A percentile compares a stretch with the other conserved stretches of the same genome.
Conservation (phyloP, 2,329 filamentous ascomycete species). For the Immersiporthe knoxdaviesiana region DNA sequence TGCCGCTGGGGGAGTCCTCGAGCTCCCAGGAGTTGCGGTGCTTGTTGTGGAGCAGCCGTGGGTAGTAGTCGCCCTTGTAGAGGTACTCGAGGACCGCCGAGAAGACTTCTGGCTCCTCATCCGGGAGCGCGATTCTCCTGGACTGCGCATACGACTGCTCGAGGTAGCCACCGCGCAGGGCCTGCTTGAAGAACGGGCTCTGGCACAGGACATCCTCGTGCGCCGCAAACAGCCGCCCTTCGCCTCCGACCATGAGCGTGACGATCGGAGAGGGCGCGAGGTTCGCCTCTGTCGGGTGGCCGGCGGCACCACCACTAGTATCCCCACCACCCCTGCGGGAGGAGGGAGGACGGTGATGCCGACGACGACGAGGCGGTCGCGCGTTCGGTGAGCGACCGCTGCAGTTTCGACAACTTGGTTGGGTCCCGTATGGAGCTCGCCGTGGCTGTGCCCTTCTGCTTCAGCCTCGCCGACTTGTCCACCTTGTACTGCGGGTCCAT, state of each 20-base stretch:
- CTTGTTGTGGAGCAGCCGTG: constrained; percentile 85
- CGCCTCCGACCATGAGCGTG: constrained; percentile 80
- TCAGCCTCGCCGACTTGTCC: constrained; percentile 84
- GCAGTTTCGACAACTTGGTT: constrained; percentile 81
- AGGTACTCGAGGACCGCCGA: constrained; percentile 94
- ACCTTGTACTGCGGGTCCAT: constrained; percentile 61
- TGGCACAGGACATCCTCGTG: constrained; percentile 89
- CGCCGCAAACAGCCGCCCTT: constrained; percentile 89
- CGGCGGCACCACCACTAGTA: too few relatives aligned
- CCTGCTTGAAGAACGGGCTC: constrained; percentile 80
- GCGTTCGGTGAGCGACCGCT: constrained; percentile 71
- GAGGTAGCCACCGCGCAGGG: constrained; percentile 73
- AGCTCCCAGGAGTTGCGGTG: constrained; percentile 86
- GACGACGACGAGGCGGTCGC: constrained; percentile 42
- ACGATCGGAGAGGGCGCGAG: constrained; percentile 71
- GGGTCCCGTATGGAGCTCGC: constrained; percentile 64
- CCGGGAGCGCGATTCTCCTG: constrained; percentile 74
- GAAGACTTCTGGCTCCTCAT: constrained; percentile 88
- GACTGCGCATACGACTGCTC: constrained; percentile 61
- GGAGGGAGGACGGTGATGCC: too few relatives aligned
- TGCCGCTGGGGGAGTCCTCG: constrained; percentile 62
- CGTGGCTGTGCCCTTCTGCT: constrained; percentile 57
- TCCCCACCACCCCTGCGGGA: constrained; percentile 17
- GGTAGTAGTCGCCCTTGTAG: constrained; percentile 96
- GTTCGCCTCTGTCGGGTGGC: constrained; percentile 21